A percentile compares a stretch with the other conserved stretches of the same genome.
Conservation (phyloP, 2,329 filamentous ascomycete genomes). For the Fusarium sp. region DNA sequence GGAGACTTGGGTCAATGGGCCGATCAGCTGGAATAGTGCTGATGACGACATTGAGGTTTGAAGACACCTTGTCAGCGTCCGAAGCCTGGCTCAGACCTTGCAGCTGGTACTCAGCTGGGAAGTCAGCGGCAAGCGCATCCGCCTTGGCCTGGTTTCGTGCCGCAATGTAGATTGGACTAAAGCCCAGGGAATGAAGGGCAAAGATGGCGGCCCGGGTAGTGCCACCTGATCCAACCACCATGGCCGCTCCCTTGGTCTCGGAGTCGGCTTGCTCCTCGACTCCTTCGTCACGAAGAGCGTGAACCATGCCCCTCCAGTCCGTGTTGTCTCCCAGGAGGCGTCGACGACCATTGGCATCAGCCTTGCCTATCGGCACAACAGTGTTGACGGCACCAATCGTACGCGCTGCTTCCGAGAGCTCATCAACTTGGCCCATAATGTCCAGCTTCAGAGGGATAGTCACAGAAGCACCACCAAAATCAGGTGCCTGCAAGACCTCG, state of each 20-base stretch:
- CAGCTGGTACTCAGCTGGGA: slow-evolving; percentile 80
- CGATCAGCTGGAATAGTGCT: slow-evolving; percentile 92
- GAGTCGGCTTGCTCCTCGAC: slow-evolving; percentile 55
- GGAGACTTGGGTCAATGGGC: slow-evolving; percentile 80
- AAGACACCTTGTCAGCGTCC: slow-evolving; percentile 63
- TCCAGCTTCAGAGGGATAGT: slow-evolving; percentile 96
- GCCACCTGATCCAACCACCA: slow-evolving; percentile 92
- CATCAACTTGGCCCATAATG: slow-evolving; percentile 84
- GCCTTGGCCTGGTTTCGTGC: slow-evolving; percentile 81
- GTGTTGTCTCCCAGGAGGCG: slow-evolving; percentile 90
- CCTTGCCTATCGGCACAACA: slow-evolving; percentile 72
- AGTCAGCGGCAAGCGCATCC: slow-evolving; percentile 74
- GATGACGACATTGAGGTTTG: slow-evolving; percentile 75
- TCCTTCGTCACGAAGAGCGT: slow-evolving; percentile 78
- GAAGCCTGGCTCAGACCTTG: slow-evolving; percentile 66
- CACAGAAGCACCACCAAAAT: slow-evolving; percentile 94
- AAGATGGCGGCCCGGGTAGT: slow-evolving; percentile 93
- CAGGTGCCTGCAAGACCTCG: slow-evolving; percentile 73
- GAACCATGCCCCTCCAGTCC: slow-evolving; percentile 93
- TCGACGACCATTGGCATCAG: slow-evolving; percentile 55
- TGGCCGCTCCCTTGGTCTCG: slow-evolving; percentile 74
- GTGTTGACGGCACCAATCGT: slow-evolving; percentile 96
- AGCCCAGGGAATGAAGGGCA: slow-evolving; percentile 85
- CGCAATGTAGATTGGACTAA: slow-evolving; percentile 86
- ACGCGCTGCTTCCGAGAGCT: slow-evolving; percentile 81